Evolutionary conservation across 176 grass and related monocot genomes (phyloP).

Genomic region (Bonia amplexicaulis): DNA sequence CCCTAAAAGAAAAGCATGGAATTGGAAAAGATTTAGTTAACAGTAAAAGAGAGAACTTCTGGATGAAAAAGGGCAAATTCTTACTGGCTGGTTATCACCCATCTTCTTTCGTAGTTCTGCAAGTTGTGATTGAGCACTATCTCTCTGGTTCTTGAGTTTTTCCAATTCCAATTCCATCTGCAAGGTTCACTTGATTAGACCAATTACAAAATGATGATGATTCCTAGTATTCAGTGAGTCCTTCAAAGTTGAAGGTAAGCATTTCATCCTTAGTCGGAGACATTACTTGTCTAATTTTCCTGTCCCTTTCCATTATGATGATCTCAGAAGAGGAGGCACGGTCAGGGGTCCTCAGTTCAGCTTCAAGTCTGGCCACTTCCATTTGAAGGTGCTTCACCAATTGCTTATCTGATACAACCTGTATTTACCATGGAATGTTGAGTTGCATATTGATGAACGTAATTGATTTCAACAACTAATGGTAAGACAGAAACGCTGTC

Average conservation of each 20-base stretch:
- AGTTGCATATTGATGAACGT: not conserved
- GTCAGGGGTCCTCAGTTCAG: slow-evolving; percentile 69
- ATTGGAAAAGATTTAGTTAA: slow-evolving; percentile 20
- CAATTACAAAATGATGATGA: slow-evolving; percentile 2
- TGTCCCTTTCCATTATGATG: slow-evolving; percentile 69
- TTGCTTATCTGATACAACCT: slow-evolving; percentile 95
- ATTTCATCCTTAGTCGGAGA: slow-evolving; percentile 17
- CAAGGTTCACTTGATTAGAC: slow-evolving; percentile 18
- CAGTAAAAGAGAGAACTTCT: not conserved
- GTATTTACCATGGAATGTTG: slow-evolving; percentile 21
- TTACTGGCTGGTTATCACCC: slow-evolving; percentile 50
- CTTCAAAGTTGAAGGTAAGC: slow-evolving; percentile 3
- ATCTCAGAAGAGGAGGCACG: slow-evolving; percentile 49
- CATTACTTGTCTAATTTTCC: slow-evolving; percentile 75
- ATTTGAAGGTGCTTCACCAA: slow-evolving; percentile 83
- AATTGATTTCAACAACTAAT: not conserved
- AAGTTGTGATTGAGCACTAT: slow-evolving; percentile 53
- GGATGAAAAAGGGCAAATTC: not conserved
- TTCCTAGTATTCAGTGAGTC: slow-evolving; percentile 11
- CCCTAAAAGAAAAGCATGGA: slow-evolving; percentile 39
- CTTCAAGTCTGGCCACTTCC: slow-evolving; percentile 87
- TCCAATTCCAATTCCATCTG: slow-evolving; percentile 93
- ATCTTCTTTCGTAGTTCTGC: slow-evolving; percentile 60
- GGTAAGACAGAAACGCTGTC: not conserved
- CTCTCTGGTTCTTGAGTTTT: slow-evolving; percentile 75